phyloP scores from a whole-genome alignment of 2,329 filamentous ascomycete species.

The Pseudocercospora ulei region DNA sequence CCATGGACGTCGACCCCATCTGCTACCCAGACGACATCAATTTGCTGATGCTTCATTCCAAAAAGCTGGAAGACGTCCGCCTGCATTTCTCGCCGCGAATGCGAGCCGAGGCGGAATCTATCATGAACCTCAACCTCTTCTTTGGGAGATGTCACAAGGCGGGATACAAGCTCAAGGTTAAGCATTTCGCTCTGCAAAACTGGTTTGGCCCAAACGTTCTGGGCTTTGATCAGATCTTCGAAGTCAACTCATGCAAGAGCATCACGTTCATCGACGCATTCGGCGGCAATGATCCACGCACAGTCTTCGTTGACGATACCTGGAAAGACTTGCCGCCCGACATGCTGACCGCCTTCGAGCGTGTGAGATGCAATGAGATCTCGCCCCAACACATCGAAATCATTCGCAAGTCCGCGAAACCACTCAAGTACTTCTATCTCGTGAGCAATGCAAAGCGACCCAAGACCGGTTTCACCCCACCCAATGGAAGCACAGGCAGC shows the following conservation, averaged over 20 bases:
- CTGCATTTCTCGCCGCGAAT: slow-evolving; percentile 55
- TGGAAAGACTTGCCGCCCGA: slow-evolving; percentile 38
- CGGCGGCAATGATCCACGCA: slow-evolving; percentile 38
- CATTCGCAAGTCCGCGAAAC: slow-evolving; percentile 26
- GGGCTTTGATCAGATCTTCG: slow-evolving; percentile 41
- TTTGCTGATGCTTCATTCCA: slow-evolving; percentile 46
- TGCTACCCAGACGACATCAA: slow-evolving; percentile 57
- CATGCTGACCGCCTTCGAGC: slow-evolving; percentile 16
- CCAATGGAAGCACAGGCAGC: slow-evolving; percentile 3
- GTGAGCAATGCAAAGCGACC: slow-evolving; percentile 32
- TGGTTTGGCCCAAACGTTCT: slow-evolving; percentile 47
- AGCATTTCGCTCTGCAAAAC: slow-evolving; percentile 49
- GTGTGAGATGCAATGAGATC: slow-evolving; percentile 28
- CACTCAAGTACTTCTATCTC: slow-evolving; percentile 39
- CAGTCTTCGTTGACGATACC: slow-evolving; percentile 48
- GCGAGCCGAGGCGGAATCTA: slow-evolving; percentile 50
- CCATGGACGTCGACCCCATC: slow-evolving; percentile 53
- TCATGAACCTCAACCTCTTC: slow-evolving; percentile 46
- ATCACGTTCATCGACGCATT: slow-evolving; percentile 48
- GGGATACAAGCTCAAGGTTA: slow-evolving; percentile 41
- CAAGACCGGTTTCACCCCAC: slow-evolving; percentile 20
- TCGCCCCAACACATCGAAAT: slow-evolving; percentile 29
- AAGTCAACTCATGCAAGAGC: slow-evolving; percentile 39
- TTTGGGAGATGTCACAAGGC: slow-evolving; percentile 48
- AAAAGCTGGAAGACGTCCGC: slow-evolving; percentile 47